phyloP scores from a whole-genome alignment of 163 green algal genomes.

The Prototheca cutis region DNA sequence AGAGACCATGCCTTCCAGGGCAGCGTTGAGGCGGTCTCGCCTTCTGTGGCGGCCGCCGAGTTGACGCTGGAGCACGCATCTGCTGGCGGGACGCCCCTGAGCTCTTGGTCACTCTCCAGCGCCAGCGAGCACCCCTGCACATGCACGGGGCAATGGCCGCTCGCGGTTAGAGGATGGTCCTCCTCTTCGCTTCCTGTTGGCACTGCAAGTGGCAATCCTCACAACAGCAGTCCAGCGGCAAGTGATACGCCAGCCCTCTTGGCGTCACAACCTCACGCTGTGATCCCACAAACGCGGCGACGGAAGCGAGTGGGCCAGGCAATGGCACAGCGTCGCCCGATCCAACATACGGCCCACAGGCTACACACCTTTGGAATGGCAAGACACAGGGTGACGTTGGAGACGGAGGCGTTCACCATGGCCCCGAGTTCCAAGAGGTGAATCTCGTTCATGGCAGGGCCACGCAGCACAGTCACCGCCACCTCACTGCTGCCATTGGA shows the following conservation, averaged over 20 bases:
- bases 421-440: slow-evolving; percentile 15
- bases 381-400: slow-evolving; percentile 25
- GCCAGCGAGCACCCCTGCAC: no score
- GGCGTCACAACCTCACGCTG: not conserved
- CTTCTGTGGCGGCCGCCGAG: no score
- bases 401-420: slow-evolving; percentile 12
- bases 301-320: no score
- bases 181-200: no score
- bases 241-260: not conserved
- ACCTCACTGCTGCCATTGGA: not conserved
- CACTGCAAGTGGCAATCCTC: not conserved
- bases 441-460: not conserved
- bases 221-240: not conserved
- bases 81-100: no score
- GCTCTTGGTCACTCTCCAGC: no score
- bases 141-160: no score
- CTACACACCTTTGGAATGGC: not conserved
- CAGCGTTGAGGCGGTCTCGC: no score
- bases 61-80: no score
- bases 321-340: not conserved
- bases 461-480: not conserved
- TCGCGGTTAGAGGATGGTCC: no score
- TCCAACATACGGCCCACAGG: not conserved
- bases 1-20: no score
- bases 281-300: no score